Percentiles rank a stretch among this genome's conserved stretches.
These are phyloP conservation scores for Pythium dissotocum DNA, from an alignment of 352 stramenopile genomes.

Conservation along the genomic window DNA sequence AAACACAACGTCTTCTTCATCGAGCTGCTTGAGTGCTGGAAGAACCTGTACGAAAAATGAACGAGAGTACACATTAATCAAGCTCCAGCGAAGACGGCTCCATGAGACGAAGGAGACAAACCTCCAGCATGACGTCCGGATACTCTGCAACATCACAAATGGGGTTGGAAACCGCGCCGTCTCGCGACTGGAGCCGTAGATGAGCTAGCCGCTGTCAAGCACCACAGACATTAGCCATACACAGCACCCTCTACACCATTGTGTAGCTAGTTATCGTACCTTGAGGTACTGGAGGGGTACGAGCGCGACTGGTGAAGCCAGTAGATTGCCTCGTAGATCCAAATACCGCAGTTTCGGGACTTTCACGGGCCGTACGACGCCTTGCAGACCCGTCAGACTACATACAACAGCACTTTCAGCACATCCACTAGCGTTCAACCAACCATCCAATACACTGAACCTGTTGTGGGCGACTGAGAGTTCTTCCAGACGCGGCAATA, in stretches of 20 bases:
- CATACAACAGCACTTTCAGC: not conserved
- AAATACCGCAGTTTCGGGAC: slow-evolving; percentile 71
- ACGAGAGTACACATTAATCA: not conserved
- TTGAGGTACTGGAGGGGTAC: slow-evolving; percentile 52
- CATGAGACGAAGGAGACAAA: slow-evolving; percentile 27
- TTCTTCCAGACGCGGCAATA: slow-evolving; percentile 63
- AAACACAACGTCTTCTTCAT: slow-evolving; percentile 70
- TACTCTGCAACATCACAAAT: slow-evolving; percentile 68
- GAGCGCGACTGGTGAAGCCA: slow-evolving; percentile 42
- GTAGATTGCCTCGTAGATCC: slow-evolving; percentile 68
- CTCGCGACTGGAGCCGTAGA: slow-evolving; percentile 59
- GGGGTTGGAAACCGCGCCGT: slow-evolving; percentile 59
- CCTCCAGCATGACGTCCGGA: slow-evolving; percentile 41
- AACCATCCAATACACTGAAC: slow-evolving; percentile 22
- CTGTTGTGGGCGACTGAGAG: slow-evolving; percentile 77
- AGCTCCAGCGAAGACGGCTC: not conserved
- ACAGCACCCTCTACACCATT: not conserved
- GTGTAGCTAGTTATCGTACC: slow-evolving; percentile 25
- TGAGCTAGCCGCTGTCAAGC: slow-evolving; percentile 45
- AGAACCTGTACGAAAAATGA: slow-evolving; percentile 38
- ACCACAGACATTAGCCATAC: not conserved
- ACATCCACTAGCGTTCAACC: not conserved
- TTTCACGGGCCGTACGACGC: slow-evolving; percentile 61
- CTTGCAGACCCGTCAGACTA: slow-evolving; percentile 56
- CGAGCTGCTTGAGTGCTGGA: slow-evolving; percentile 47